Evolutionary conservation across 179 eudicot species (phyloP).

Genomic region (Vitellaria paradoxa): DNA sequence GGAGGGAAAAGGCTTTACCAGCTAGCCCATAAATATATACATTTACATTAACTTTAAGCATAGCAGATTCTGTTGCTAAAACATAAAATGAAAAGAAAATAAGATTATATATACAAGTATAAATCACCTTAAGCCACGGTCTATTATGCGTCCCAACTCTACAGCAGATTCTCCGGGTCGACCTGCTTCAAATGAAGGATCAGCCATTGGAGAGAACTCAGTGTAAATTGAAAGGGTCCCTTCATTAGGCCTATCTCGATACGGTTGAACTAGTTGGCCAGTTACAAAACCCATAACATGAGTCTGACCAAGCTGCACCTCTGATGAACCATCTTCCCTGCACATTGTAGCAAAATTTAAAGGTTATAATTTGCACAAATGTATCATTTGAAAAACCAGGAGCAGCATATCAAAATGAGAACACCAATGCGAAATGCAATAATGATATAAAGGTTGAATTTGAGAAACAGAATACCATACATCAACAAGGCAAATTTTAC

Average conservation of each 20-base stretch:
- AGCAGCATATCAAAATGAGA: not conserved
- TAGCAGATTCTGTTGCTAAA: not conserved
- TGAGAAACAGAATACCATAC: not conserved
- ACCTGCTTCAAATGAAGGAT: constrained; percentile 83
- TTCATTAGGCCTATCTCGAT: constrained; percentile 84
- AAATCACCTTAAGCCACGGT: constrained; percentile 74
- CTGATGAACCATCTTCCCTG: constrained; percentile 92
- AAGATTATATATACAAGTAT: not conserved
- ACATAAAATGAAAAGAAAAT: not conserved
- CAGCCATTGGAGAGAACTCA: constrained; percentile 95
- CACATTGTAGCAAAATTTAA: constrained; percentile 14
- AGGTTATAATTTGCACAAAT: not conserved
- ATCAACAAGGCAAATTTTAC: not conserved
- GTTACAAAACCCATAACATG: constrained; percentile 85
- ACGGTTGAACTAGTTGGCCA: constrained; percentile 77
- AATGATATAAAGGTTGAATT: not conserved
- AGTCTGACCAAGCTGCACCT: constrained; percentile 91
- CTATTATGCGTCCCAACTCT: constrained; percentile 85
- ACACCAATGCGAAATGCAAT: constrained; percentile 5
- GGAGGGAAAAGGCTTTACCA: not conserved
- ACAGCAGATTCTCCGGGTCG: constrained; percentile 81
- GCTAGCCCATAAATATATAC: not conserved
- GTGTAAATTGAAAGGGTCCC: constrained; percentile 74
- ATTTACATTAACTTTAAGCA: not conserved
- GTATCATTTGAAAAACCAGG: not conserved